Evolutionary conservation across 2,329 filamentous ascomycete genomes (phyloP), one percentile per base, ranked within the genome.

Genomic region (Decorospora gaudefroyi): DNA sequence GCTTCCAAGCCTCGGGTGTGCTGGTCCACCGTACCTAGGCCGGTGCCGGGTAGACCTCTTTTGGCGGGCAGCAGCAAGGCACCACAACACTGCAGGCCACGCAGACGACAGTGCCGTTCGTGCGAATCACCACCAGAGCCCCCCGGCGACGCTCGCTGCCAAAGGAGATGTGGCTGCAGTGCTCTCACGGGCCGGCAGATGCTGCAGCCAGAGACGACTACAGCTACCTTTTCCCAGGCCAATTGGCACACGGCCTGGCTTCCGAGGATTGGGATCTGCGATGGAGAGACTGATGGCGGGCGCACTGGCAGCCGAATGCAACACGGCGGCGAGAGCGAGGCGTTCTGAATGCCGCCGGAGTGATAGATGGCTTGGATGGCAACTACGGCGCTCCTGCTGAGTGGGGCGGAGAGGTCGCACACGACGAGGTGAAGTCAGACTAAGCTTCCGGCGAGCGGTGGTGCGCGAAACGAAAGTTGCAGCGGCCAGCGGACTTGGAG

Each of bases 141-240:
- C 51, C 26, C 39, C 43, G 46, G 22, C n/a, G n/a, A 50, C 31
- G 40, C 34, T 49, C 30, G 51, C 50, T 54, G 60, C 61, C 51
- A 55, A 58, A 59, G 40, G 33, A 52, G 62, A 62, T 40, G 65
- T 63, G 63, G 65, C 65, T 68, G 66, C 67, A 68, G 65, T 59
- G 46, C 47, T 46, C 47, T 50, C 46, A 42, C 33, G 36, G 36
- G 42, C 36, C 37, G 39, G 47, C 38, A 42, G 45, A 38, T 19
- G 49, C 48, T 47, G 45, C 49, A 50, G 49, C 45, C 53, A 46
- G 50, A 39, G 51, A 46, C 47, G 48, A 32, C 45, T 51, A 58
- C 50, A 50, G 43, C 49, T 50, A 52, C 26, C 16, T 29, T 25
- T 17, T 11, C 16, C 38, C 11, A 22, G 26, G 17, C 22, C 34